Evolutionary conservation across 345 rosid genomes (phyloP).

Genomic region (Arabis alpina): DNA sequence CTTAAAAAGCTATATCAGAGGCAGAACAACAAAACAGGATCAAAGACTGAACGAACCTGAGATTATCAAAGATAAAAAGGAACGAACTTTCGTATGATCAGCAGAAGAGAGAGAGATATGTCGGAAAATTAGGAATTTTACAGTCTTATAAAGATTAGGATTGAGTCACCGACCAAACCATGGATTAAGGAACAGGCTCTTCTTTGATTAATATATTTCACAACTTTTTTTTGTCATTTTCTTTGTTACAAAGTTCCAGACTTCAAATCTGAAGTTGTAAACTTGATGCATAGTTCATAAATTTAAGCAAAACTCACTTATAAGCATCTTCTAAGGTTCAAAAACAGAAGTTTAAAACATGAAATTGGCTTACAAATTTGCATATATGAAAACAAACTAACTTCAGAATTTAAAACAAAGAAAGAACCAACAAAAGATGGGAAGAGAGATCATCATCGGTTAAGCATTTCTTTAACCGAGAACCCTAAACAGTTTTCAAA

Average conservation of each 20-base stretch:
- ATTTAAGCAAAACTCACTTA: neutral
- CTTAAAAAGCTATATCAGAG: neutral
- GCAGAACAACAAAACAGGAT: neutral
- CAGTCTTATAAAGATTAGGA: neutral
- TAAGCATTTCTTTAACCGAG: slow-evolving; percentile 63
- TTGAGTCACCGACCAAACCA: slow-evolving; percentile 19
- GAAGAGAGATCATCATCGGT: slow-evolving; percentile 48
- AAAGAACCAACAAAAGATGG: slow-evolving; percentile 6
- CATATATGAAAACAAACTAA: neutral
- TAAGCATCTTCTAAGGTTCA: neutral
- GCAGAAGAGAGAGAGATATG: neutral
- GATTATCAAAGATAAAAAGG: neutral
- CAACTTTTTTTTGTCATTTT: neutral
- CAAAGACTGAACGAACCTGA: slow-evolving; percentile 1
- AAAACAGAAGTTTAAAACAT: neutral
- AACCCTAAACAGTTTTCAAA: slow-evolving; percentile 63
- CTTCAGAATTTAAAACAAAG: slow-evolving; percentile 13
- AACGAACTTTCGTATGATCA: neutral
- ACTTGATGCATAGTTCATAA: neutral
- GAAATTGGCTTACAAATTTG: slow-evolving; percentile 1
- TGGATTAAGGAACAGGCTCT: neutral
- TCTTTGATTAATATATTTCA: neutral
- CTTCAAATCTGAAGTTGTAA: neutral
- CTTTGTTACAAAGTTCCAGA: neutral
- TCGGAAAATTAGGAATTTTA: neutral